Conservation (phyloP, 179 eudicot species). For the Dionaea muscipula region DNA sequence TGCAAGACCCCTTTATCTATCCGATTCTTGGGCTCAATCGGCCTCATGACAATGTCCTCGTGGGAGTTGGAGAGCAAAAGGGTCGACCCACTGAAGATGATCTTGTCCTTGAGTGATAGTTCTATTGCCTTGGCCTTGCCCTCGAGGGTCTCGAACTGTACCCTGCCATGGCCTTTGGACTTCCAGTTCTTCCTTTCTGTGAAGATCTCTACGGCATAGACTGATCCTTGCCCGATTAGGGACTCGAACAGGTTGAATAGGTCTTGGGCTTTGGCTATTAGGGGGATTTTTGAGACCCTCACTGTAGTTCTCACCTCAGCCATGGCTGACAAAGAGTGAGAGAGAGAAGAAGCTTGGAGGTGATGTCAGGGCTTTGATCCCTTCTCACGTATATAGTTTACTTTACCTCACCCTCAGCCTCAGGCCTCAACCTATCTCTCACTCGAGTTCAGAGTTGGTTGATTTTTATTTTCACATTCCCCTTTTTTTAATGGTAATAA, state of each 20-base stretch:
- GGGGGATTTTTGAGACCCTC: constrained; percentile 53
- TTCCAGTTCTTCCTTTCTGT: constrained; percentile 71
- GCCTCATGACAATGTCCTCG: constrained; percentile 53
- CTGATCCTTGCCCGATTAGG: constrained; percentile 29
- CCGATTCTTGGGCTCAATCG: constrained; percentile 37
- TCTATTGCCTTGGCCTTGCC: constrained; percentile 30
- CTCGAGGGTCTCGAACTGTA: constrained; percentile 67
- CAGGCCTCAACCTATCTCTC: too few species aligned
- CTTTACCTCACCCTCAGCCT: too few species aligned
- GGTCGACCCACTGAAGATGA: constrained; percentile 30
- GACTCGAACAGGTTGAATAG: constrained; percentile 45
- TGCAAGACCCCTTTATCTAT: constrained; percentile 33
- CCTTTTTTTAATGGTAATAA: too few species aligned
- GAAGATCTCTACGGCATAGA: constrained; percentile 70
- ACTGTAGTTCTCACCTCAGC: constrained; percentile 37
- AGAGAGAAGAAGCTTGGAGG: neutral
- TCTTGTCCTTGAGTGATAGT: constrained; percentile 19
- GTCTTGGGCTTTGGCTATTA: constrained; percentile 47
- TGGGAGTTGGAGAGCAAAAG: constrained; percentile 32
- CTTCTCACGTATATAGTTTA: too few species aligned
- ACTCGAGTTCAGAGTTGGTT: too few species aligned
- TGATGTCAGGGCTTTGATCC: neutral
- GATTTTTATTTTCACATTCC: too few species aligned
- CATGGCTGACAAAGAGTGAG: constrained; percentile 10
- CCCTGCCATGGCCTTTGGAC: constrained; percentile 61